Base-by-base conservation (phyloP, 2,329 filamentous ascomycete species). In the Claviceps humidiphila region DNA sequence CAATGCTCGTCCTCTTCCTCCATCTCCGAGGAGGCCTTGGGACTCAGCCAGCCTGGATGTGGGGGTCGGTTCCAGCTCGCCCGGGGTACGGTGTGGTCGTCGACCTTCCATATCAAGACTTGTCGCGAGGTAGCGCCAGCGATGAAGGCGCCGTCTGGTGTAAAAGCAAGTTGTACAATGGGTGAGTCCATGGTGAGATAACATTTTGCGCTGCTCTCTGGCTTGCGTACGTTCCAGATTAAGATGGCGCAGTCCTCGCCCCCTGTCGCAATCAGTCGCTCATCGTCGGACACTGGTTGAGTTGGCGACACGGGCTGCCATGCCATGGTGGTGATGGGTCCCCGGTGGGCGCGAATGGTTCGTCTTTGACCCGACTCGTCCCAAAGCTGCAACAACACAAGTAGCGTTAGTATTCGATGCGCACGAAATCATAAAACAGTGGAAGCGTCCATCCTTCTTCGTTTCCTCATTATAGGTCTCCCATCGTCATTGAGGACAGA, bases 21-120 rank as follows among this genome's bases (percentile, higher is more conserved):
- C 0, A 68, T 61, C 24, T 77, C 75, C 6, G 71, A 68, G 39
- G 71, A 73, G 46, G 71, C 71, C 59, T 73, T 77, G 20, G 79
- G 79, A 54, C 75, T 82, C 37, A 77, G 68, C 77, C 78, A 82
- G 4, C 77, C 80, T 0, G 72, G 68, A 57, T 82, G 77, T 9
- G 73, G 68, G 26, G 71, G 67, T 55, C 77, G 68, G 54, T 70
- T 76, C 80, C 81, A 84, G 59, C 72, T 78, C 16, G 81, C 81
- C 46, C 77, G 71, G 4, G 81, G 81, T 46, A 81, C 71, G 26
- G 71, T 68, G 46, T 75, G 70, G 50, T 80, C 80, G 54, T 76
- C 78, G 13, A 82, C 75, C 60, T 82, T 83, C 79, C 81, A 84
- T 46, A 84, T 81, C 41, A 82, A 65, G 14, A 84, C 77, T 53